phyloP scores from a whole-genome alignment of 768 basidiomycete species.

The Royoungia palumana region DNA sequence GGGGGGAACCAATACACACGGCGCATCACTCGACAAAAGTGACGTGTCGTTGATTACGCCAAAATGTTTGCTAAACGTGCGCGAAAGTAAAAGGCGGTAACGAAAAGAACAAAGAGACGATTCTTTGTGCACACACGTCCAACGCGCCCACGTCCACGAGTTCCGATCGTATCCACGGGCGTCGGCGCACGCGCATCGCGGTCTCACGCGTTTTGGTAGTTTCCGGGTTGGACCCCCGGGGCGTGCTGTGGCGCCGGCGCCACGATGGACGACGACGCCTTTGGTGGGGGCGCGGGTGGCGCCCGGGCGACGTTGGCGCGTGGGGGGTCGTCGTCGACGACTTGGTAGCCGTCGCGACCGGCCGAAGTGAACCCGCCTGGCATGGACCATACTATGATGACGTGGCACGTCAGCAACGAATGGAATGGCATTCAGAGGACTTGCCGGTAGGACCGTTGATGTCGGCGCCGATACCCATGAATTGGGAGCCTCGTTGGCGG shows the following conservation, averaged over 20 bases:
- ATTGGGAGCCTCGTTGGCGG: constrained; percentile 56
- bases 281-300: constrained; percentile 15
- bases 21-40: not conserved
- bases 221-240: constrained; percentile 17
- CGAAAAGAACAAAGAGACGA: no score
- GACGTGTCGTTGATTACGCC: no score
- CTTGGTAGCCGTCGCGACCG: constrained; percentile 57
- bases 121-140: no score
- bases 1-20: no score
- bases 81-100: no score
- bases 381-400: constrained; percentile 66
- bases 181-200: no score
- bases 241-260: constrained; percentile 15
- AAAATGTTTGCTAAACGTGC: no score
- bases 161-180: no score
- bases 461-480: constrained; percentile 50
- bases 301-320: constrained; percentile 12
- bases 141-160: no score
- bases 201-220: constrained; percentile 24
- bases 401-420: not conserved
- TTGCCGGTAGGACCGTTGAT: constrained; percentile 56
- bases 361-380: constrained; percentile 64
- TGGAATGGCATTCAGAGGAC: not conserved
- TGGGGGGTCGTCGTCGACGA: constrained; percentile 46
- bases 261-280: not conserved